A percentile compares a stretch with the other conserved stretches of the same genome.
Evolutionary conservation across 352 stramenopile genomes (phyloP).

Genomic region (Pythium plurisporium): DNA sequence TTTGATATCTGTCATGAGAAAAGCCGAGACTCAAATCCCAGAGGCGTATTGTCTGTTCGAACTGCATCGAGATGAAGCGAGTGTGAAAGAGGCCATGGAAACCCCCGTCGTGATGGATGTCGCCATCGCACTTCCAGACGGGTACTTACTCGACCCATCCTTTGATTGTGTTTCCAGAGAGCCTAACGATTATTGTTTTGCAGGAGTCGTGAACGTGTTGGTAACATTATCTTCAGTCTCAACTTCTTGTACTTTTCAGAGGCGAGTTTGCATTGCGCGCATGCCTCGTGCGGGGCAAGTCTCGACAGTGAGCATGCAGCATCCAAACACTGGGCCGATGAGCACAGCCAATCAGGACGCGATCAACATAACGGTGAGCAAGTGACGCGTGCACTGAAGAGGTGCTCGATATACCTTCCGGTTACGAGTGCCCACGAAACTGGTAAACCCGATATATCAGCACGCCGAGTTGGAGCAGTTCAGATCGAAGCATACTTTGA

Average conservation of each 20-base stretch:
- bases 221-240: slow-evolving; percentile 57
- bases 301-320: slow-evolving; percentile 30
- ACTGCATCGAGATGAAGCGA: slow-evolving; percentile 24
- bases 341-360: slow-evolving; percentile 12
- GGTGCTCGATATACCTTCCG: slow-evolving; percentile 59
- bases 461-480: slow-evolving; percentile 12
- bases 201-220: slow-evolving; percentile 21
- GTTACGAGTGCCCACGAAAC: slow-evolving; percentile 21
- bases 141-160: slow-evolving; percentile 1
- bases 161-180: background rate
- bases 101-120: slow-evolving; percentile 36
- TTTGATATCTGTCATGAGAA: slow-evolving; percentile 30
- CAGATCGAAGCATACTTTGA: slow-evolving; percentile 21
- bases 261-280: slow-evolving; percentile 39
- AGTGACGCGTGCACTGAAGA: slow-evolving; percentile 25
- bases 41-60: slow-evolving; percentile 50
- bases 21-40: slow-evolving; percentile 27
- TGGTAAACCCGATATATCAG: background rate
- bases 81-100: slow-evolving; percentile 50
- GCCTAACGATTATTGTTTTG: background rate
- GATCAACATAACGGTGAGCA: background rate
- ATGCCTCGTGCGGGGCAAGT: slow-evolving; percentile 25
- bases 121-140: slow-evolving; percentile 2
- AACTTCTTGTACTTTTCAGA: slow-evolving; percentile 72
- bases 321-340: slow-evolving; percentile 35